Evolutionary conservation across 2,329 filamentous ascomycete genomes (phyloP), one percentile per base, ranked within the genome.

Genomic region (Keithomyces neogunnii): DNA sequence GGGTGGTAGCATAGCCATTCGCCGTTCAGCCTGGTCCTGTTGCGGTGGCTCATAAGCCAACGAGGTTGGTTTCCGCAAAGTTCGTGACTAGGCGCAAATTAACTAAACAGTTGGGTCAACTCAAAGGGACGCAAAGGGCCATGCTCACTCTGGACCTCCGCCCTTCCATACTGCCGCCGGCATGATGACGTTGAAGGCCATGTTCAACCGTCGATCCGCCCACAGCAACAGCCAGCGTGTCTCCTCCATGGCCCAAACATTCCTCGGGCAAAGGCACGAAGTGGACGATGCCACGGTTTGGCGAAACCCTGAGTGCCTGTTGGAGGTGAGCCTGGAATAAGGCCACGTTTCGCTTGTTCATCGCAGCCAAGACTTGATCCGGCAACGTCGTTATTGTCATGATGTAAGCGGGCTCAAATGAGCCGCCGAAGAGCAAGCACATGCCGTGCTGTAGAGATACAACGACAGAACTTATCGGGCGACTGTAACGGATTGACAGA

Each of bases 291-390:
- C 90, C 89, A 39, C 88, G 78, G 1, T 80, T 73, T 0, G 83
- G 67, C 0, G 74, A 61, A 3, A 95, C 87, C 2, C 80, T 78
- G 0, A 95, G 73, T 1, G 82, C 75, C 29, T 89, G 85, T 11
- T 82, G 75, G 66, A 96, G 78, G 64, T 87, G 85, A n/a, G 74
- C 75, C 63, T 93, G 88, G 3, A 95, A 78, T 19, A 95, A 69
- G n/a, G 78, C 76, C 1, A 88, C 82, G 65, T 92, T 93, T 55
- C 89, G 82, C 64, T 87, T 86, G 70, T 96, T 96, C 49, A 82
- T 88, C 3, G 82, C 78, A 0, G 87, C 81, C 54, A 85, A 83
- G 2, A 93, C 71, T 56, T 88, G 78, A 9, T 75, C 75, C 1
- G 86, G 76, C 8, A 93, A 73, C 1, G 88, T 84, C 36, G 79